Percentiles rank a stretch among this genome's conserved stretches.
Evolutionary conservation across 139 green algal genomes (phyloP).

Genomic region (Gonium pectorale): DNA sequence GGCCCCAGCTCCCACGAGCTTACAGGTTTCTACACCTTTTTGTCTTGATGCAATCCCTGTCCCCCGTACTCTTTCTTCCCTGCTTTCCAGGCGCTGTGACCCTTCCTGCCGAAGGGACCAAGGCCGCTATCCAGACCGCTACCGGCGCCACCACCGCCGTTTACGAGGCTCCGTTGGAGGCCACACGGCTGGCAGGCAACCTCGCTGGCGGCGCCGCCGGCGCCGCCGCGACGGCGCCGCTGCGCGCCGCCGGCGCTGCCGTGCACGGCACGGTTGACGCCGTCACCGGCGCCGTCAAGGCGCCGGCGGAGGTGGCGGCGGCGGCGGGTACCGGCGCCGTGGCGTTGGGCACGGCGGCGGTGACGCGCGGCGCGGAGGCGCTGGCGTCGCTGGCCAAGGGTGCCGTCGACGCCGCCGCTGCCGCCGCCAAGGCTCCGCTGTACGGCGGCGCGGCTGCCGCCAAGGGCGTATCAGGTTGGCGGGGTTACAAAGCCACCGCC

Average conservation of each 20-base stretch:
- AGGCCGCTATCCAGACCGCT: conserved; percentile 12
- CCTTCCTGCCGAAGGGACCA: not conserved
- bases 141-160: conserved; percentile 22
- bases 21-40: too few relatives aligned
- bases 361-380: not conserved
- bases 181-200: not conserved
- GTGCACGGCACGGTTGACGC: conserved; percentile 10
- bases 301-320: not conserved
- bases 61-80: too few relatives aligned
- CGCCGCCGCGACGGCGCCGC: conserved; percentile 22
- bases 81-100: not conserved
- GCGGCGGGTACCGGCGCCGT: not conserved
- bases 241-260: conserved; percentile 1
- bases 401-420: not conserved
- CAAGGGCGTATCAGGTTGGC: conserved; percentile 23
- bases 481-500: too few relatives aligned
- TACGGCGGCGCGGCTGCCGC: not conserved
- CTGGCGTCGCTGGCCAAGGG: not conserved
- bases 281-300: conserved; percentile 19
- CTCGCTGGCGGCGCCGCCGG: not conserved
- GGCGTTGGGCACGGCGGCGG: not conserved
- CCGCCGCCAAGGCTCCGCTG: not conserved
- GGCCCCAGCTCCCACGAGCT: too few relatives aligned
- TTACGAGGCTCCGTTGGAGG: conserved; percentile 40
- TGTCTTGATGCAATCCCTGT: too few relatives aligned